Evolutionary conservation across 2,329 filamentous ascomycete genomes (phyloP).

Genomic region (Leptosphaerulina australis): DNA sequence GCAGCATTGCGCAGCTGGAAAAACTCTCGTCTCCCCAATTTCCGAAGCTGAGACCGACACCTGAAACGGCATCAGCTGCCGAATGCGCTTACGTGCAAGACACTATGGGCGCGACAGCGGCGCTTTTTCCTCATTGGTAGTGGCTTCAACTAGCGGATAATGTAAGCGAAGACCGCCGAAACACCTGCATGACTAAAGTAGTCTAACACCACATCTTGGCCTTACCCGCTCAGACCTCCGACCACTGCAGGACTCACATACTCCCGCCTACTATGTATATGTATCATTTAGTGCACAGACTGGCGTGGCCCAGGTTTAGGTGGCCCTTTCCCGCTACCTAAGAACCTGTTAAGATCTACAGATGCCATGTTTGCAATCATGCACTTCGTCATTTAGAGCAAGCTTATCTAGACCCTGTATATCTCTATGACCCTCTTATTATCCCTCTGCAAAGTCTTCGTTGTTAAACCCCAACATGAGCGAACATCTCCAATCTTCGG

Average conservation of each 20-base stretch:
- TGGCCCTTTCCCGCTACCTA: conserved; percentile 27
- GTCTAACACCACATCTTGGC: conserved; percentile 21
- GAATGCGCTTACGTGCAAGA: conserved; percentile 15
- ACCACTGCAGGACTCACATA: conserved; percentile 25
- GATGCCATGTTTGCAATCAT: conserved; percentile 30
- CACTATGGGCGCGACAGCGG: conserved; percentile 16
- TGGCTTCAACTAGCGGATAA: conserved; percentile 5
- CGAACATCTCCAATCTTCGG: conserved; percentile 33
- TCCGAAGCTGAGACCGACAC: conserved; percentile 16
- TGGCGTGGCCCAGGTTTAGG: conserved; percentile 31
- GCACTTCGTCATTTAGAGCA: conserved; percentile 24
- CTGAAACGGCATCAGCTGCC: conserved; percentile 17
- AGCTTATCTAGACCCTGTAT: conserved; percentile 22
- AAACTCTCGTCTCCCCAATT: conserved; percentile 13
- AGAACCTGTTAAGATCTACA: conserved; percentile 34
- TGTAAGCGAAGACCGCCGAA: conserved; percentile 11
- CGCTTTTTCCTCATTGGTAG: not conserved
- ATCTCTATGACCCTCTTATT: conserved; percentile 15
- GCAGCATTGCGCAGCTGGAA: conserved; percentile 16
- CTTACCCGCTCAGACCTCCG: conserved; percentile 28
- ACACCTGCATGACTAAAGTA: conserved; percentile 17
- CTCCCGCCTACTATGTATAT: conserved; percentile 24
- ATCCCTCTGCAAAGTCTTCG: conserved; percentile 14
- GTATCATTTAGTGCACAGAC: conserved; percentile 26
- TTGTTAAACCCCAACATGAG: conserved; percentile 33